Evolutionary conservation across 2,329 filamentous ascomycete genomes (phyloP), one percentile per base, ranked within the genome.

Genomic region (Aspergillus sp.): DNA sequence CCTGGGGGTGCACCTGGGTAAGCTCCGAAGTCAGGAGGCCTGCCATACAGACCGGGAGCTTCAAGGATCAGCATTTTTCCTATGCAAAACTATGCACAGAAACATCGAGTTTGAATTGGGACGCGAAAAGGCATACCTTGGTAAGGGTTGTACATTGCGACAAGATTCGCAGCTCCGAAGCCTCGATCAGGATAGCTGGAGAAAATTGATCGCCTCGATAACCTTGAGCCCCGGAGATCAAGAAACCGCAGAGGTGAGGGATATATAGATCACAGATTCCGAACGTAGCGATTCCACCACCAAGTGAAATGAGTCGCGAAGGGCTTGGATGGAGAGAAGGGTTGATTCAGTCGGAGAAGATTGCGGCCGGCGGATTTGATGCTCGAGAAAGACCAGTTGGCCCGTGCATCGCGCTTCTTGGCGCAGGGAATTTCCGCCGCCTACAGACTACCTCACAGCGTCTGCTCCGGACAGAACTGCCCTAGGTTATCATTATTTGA

Each of bases 1-100:
- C 91, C 91, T 68, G 92, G 91, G 69, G 90, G 90, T 69, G 89
- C 87, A 65, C 86, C 88, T 61, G 89, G 88, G 69, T 90, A 92
- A 57, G 82, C 83, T 66, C 85, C 86, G 79, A 89, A 96, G 67
- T 86, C 85, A 55, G 90, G 90, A 71, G 90, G 89, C 59, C 86
- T 84, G 70, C 89, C 90, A 81, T 92, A 96, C 52, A 86, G 85
- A 64, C 74, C 73, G 22, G 76, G 71, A 64, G 73, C 75, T 77
- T 58, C 5, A 57, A 36, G 31, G 29, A 11, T 52, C 14, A 59
- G 60, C 64, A 52, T 67, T n/a, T n/a, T n/a, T 66, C 49, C 14
- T 26, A 11, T n/a, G 12, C 26, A 32, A 49, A 45, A n/a, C 50
- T 32, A 18, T 55, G 45, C 6, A 53, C 20, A 54, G 29, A 18